Evolutionary conservation across 352 stramenopile species (phyloP), one percentile per base, ranked within the genome.

Genomic region (Pythium coloratum): DNA sequence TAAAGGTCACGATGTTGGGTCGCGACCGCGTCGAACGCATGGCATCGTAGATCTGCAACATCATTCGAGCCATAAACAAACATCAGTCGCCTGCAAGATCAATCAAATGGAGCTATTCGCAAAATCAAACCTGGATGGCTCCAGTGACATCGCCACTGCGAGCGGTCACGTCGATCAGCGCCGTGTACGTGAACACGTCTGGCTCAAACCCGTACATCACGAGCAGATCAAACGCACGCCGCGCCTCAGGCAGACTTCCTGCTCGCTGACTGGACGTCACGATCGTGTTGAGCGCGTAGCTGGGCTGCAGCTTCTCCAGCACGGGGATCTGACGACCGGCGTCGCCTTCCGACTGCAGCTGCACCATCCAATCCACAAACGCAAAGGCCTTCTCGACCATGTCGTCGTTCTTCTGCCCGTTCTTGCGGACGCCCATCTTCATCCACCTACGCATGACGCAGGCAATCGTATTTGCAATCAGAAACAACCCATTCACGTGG

Each of bases 161-260:
- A 12, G 81, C 82, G 9, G 81, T 80, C 24, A 91, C 79, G 62
- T 93, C 84, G 57, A 92, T 91, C n/a, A 92, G 73, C 60, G 84
- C 84, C 50, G 84, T 93, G 71, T 91, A 91, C 38, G 84, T 88
- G 70, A 93, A 93, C 67, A 93, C 82, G 56, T 93, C 84, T 0
- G 84, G 84, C 57, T 84, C 74, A 60, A 83, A 93, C 14, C 80
- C 78, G 65, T 89, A 73, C 32, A 42, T 24, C 7, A 68, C 18
- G 0, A 89, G 56, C 59, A 88, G 49, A 13, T 86, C 70, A 49
- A 93, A 93, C 24, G 82, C 84, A 63, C 82, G 81, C 58, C 77
- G 66, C 2, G 84, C 84, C n/a, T 90, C 82, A 16, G 59, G 33
- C 18, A 84, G 71, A 47, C 80, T 88, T 0, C 82, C 81, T 10